Base-by-base conservation (phyloP, 2,329 filamentous ascomycete species). In the Bipolaris oryzae region DNA sequence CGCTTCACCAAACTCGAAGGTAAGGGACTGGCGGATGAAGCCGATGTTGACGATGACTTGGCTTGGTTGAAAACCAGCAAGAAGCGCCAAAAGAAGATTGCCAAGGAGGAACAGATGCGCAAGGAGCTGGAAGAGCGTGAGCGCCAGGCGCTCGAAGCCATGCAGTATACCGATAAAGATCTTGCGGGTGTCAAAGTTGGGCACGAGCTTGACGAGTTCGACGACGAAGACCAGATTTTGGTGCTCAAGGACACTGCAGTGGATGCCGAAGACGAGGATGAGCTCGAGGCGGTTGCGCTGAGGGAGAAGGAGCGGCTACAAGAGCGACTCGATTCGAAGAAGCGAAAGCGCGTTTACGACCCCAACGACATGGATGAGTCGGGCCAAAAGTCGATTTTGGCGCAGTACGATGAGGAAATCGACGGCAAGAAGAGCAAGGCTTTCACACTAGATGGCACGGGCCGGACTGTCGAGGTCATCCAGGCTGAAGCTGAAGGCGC, bases 371-470 rank as follows among this genome's bases (percentile, higher is more conserved):
- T 88, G 33, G 88, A 82, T 43, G 81, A 89, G 42, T 84, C 87
- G 25, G 88, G 85, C 11, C 81, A 88, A 55, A 83, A 83, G 16
- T 84, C 84, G 5, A 87, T 99, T 21, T 79, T 99, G 39, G 86
- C 90, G 13, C 94, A 99, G 67, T 99, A 99, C 71, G 95, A 98
- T 68, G 95, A 98, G 62, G 94, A 96, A 71, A 96, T 97, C 50
- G 86, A 89, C 34, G 92, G 92, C 53, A 96, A 96, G 78, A 95
- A 96, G 79, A 81, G 84, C 53, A 96, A 96, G 74, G 85, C 85
- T 21, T 99, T 99, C 68, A 96, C 91, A 0, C 81, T 99, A 15
- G 91, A 96, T 74, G 88, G 87, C 2, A 84, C 87, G 59, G 93
- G 92, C 2, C 88, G 86, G 33, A 88, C 82, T 1, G 65, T 75